phyloP scores from a whole-genome alignment of 2,329 filamentous ascomycete genomes.

The Aspergillus terreus region DNA sequence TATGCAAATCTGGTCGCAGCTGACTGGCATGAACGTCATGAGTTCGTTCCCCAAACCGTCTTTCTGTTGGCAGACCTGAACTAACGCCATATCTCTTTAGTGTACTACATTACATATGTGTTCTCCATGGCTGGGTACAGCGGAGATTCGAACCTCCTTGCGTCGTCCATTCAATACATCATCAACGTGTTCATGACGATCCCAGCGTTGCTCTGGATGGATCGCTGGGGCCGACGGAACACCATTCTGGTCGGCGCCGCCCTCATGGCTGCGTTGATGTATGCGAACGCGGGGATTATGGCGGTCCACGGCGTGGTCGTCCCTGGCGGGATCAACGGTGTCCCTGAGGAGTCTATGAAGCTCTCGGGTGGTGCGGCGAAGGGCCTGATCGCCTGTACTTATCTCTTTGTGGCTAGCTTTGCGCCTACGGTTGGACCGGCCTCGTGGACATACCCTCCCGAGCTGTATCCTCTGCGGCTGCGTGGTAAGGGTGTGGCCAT shows the following conservation, averaged over 20 bases:
- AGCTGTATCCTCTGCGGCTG: constrained; percentile 48
- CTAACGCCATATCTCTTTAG: not conserved
- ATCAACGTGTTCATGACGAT: constrained; percentile 80
- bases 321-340: constrained; percentile 35
- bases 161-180: constrained; percentile 69
- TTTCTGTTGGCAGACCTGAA: not conserved
- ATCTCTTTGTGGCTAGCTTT: constrained; percentile 59
- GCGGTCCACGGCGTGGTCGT: constrained; percentile 35
- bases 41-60: constrained; percentile 23
- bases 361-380: constrained; percentile 49
- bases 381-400: constrained; percentile 66
- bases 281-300: constrained; percentile 42
- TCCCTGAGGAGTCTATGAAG: constrained; percentile 36
- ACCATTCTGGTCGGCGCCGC: constrained; percentile 63
- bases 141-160: constrained; percentile 57
- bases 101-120: constrained; percentile 68
- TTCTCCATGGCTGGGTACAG: constrained; percentile 69
- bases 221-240: constrained; percentile 69
- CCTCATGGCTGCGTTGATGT: constrained; percentile 55
- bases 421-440: constrained; percentile 61
- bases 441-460: constrained; percentile 55
- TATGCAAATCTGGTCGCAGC: constrained; percentile 71
- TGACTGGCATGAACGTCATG: constrained; percentile 75
- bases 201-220: constrained; percentile 70
- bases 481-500: constrained; percentile 60